Percentiles rank a stretch among this genome's conserved stretches.
Conservation (phyloP, 805 yeast genomes). For the Candida stauntonica region DNA sequence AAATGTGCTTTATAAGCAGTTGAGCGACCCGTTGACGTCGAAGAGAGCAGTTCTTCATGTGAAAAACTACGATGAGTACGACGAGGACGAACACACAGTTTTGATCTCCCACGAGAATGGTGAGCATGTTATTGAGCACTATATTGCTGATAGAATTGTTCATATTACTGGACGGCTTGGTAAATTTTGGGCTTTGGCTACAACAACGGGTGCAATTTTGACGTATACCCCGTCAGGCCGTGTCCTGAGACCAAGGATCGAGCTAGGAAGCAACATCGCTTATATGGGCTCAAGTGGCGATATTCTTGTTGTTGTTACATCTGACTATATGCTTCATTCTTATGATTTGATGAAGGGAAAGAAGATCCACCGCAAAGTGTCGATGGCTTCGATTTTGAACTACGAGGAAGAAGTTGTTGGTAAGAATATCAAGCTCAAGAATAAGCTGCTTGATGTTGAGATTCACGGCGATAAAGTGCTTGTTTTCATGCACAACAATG, state of each 20-base stretch:
- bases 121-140: slow-evolving; percentile 36
- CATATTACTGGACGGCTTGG: slow-evolving; percentile 38
- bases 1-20: slow-evolving; percentile 10
- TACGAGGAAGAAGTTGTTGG: slow-evolving; percentile 24
- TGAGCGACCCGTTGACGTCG: not conserved
- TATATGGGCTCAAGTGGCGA: slow-evolving; percentile 33
- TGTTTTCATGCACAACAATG: slow-evolving; percentile 35
- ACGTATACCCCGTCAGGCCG: slow-evolving; percentile 43
- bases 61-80: slow-evolving; percentile 28
- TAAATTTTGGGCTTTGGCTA: slow-evolving; percentile 47
- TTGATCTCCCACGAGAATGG: slow-evolving; percentile 34
- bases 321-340: slow-evolving; percentile 44
- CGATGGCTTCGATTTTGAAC: slow-evolving; percentile 52
- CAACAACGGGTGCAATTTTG: slow-evolving; percentile 54
- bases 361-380: slow-evolving; percentile 37
- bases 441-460: slow-evolving; percentile 31
- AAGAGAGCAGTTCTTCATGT: slow-evolving; percentile 28
- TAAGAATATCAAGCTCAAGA: slow-evolving; percentile 19
- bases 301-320: slow-evolving; percentile 42
- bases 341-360: slow-evolving; percentile 42
- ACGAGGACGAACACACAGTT: slow-evolving; percentile 36
- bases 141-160: slow-evolving; percentile 35
- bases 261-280: slow-evolving; percentile 45
- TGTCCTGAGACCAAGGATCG: slow-evolving; percentile 43
- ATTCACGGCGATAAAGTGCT: slow-evolving; percentile 37